These are phyloP conservation scores for Acanthamoeba royreba DNA, from an alignment of 208 protist genomes.

Conservation along the genomic window DNA sequence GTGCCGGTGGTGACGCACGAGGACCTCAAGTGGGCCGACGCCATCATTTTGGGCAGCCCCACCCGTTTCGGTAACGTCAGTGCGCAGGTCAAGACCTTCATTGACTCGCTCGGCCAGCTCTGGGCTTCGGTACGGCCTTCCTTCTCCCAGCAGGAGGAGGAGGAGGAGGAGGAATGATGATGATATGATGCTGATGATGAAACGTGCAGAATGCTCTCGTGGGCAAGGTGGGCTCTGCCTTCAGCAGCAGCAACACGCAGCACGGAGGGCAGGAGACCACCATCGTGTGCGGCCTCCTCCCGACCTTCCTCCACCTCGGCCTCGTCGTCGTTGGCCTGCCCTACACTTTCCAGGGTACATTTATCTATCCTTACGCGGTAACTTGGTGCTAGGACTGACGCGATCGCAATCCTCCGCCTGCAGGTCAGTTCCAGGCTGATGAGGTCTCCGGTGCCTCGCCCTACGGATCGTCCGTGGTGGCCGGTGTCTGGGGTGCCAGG, in stretches of 20 bases:
- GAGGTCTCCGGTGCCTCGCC: conserved; percentile 25
- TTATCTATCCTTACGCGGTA: too few relatives aligned
- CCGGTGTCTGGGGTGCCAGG: background rate
- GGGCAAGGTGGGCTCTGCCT: conserved; percentile 51
- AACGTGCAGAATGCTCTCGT: background rate
- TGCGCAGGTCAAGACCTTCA: conserved; percentile 49
- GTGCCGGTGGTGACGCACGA: conserved; percentile 31
- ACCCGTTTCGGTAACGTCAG: conserved; percentile 43
- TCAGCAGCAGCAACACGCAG: conserved; percentile 48
- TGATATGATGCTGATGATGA: background rate
- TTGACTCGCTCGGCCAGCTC: conserved; percentile 36
- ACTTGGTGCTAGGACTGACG: too few relatives aligned
- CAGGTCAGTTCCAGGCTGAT: background rate
- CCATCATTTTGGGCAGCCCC: conserved; percentile 47
- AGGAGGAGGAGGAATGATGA: background rate
- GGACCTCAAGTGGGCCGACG: conserved; percentile 30
- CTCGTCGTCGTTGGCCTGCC: conserved; percentile 54
- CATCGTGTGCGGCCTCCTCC: background rate
- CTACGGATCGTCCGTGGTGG: conserved; percentile 39
- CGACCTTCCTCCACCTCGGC: conserved; percentile 51
- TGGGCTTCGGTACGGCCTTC: conserved; percentile 33
- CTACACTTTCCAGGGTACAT: background rate
- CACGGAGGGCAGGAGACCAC: conserved; percentile 61
- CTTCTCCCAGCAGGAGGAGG: background rate
- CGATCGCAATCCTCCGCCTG: too few relatives aligned